Evolutionary conservation across 2,329 filamentous ascomycete species (phyloP).

Genomic region (Hypoxylon sp.): DNA sequence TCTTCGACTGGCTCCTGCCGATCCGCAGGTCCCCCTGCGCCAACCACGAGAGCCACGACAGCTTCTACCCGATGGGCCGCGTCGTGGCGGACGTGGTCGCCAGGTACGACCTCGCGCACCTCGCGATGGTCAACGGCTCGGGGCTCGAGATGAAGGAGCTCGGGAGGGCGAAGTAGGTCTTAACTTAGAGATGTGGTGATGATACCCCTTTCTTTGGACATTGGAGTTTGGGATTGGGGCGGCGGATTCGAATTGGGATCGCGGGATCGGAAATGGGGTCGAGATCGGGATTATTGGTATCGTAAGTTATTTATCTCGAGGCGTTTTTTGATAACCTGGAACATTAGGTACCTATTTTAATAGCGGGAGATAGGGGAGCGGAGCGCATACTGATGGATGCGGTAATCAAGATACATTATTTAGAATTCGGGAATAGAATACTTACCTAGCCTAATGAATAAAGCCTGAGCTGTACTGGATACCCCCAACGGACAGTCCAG

Average conservation of each 20-base stretch:
- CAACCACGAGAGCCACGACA: constrained; percentile 74
- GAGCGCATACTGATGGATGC: background rate
- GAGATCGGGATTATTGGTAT: no score
- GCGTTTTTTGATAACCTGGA: background rate
- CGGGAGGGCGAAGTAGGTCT: constrained; percentile 30
- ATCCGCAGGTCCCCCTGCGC: constrained; percentile 81
- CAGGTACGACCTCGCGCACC: constrained; percentile 56
- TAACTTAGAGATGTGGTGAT: constrained; percentile 17
- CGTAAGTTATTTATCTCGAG: background rate
- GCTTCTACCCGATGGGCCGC: constrained; percentile 78
- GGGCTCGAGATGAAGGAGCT: constrained; percentile 54
- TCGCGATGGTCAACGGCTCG: constrained; percentile 43
- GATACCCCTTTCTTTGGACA: constrained; percentile 48
- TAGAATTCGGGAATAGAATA: background rate
- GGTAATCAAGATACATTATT: constrained; percentile 3
- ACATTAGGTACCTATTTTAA: background rate
- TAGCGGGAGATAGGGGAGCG: background rate
- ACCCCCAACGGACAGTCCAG: no score
- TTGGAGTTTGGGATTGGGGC: constrained; percentile 34
- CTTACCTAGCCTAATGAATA: background rate
- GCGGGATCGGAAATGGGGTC: background rate
- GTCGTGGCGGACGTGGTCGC: constrained; percentile 70
- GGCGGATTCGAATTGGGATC: constrained; percentile 15
- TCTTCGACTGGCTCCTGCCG: constrained; percentile 86
- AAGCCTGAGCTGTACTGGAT: no score